Percentiles rank a stretch among this genome's conserved stretches.
Evolutionary conservation across 2,329 filamentous ascomycete genomes (phyloP).

Genomic region (Neofusicoccum umdonicola): DNA sequence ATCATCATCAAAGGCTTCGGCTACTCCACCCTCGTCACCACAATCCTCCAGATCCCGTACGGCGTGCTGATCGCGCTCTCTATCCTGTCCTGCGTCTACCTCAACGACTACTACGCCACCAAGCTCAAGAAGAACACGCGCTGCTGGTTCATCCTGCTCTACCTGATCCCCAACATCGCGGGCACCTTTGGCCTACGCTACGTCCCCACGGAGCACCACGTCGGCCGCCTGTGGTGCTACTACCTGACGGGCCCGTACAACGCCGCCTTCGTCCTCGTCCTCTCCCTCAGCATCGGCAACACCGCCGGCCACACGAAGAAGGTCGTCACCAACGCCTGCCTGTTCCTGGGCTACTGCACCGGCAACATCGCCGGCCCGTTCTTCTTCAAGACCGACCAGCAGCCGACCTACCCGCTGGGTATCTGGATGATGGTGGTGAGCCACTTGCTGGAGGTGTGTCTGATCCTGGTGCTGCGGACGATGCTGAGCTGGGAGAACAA

Average conservation of each 20-base stretch:
- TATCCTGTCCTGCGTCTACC: slow-evolving; percentile 23
- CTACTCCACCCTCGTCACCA: slow-evolving; percentile 38
- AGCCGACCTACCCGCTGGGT: slow-evolving; percentile 49
- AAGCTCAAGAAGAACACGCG: slow-evolving; percentile 10
- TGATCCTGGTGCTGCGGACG: slow-evolving; percentile 47
- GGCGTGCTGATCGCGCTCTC: slow-evolving; percentile 25
- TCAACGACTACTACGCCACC: slow-evolving; percentile 17
- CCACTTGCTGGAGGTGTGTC: slow-evolving; percentile 51
- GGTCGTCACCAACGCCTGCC: slow-evolving; percentile 61
- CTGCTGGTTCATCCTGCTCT: slow-evolving; percentile 18
- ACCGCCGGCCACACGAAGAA: slow-evolving; percentile 41
- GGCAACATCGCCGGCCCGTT: slow-evolving; percentile 63
- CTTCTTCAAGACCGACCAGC: slow-evolving; percentile 59
- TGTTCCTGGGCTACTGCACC: slow-evolving; percentile 60
- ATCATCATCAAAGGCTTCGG: slow-evolving; percentile 43
- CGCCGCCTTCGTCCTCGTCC: slow-evolving; percentile 52
- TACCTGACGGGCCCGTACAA: slow-evolving; percentile 56
- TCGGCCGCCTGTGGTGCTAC: slow-evolving; percentile 59
- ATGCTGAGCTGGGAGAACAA: slow-evolving; percentile 51
- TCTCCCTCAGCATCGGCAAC: slow-evolving; percentile 52
- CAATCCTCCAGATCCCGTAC: slow-evolving; percentile 31
- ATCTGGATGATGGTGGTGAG: slow-evolving; percentile 59
- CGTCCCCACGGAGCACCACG: slow-evolving; percentile 49
- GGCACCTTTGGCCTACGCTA: slow-evolving; percentile 59
- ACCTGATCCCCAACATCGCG: slow-evolving; percentile 49